Conservation (phyloP, 73 alveolate species). For the Symbiodinium natans region DNA sequence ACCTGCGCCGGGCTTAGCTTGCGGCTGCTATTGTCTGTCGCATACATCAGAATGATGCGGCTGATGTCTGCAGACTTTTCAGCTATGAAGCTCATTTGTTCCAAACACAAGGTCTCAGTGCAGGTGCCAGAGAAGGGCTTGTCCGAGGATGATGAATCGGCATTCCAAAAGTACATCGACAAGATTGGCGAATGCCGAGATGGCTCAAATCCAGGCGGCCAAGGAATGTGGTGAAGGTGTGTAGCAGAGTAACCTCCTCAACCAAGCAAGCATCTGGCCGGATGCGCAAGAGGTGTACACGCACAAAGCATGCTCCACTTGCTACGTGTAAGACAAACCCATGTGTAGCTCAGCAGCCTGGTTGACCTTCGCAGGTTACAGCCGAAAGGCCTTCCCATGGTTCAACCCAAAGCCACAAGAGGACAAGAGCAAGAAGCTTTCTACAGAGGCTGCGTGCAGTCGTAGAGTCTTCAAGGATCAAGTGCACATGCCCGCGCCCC, state of each 20-base stretch:
- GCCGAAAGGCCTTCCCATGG: slow-evolving; percentile 89
- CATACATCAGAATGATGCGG: no score
- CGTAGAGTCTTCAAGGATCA: neutral
- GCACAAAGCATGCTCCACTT: no score
- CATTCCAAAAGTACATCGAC: slow-evolving; percentile 40
- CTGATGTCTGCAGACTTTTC: no score
- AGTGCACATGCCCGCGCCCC: neutral
- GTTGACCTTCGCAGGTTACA: slow-evolving; percentile 46
- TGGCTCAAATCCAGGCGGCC: slow-evolving; percentile 83
- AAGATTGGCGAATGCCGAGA: slow-evolving; percentile 81
- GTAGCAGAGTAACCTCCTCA: no score
- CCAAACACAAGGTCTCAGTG: no score
- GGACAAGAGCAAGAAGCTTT: slow-evolving; percentile 24
- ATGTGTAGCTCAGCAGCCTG: no score
- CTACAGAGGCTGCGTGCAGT: slow-evolving; percentile 17
- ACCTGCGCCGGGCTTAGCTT: neutral
- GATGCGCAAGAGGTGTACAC: no score
- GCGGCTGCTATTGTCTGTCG: no score
- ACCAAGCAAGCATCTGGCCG: no score
- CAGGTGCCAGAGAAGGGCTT: slow-evolving; percentile 24
- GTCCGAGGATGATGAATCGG: slow-evolving; percentile 34
- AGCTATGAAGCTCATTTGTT: no score
- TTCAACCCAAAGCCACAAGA: slow-evolving; percentile 24
- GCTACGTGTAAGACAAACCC: no score
- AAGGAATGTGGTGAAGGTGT: neutral